These are phyloP conservation scores for Zizania palustris DNA, from an alignment of 202 grass and related monocot genomes.

Conservation along the genomic window DNA sequence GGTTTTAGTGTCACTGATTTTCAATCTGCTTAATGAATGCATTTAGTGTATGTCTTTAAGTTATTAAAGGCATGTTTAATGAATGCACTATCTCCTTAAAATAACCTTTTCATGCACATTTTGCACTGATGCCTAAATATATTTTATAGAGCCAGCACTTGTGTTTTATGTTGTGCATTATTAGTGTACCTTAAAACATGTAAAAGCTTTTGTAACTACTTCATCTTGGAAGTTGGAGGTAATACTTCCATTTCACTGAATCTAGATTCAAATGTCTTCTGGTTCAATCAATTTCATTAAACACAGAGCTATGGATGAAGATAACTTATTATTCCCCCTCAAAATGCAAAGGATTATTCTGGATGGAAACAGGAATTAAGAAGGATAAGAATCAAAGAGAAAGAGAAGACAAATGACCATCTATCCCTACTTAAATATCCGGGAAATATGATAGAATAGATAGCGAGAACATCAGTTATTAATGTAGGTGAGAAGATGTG, in stretches of 20 bases:
- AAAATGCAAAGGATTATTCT: too few species aligned
- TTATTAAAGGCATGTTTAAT: neutral
- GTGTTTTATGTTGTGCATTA: neutral
- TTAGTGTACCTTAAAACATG: neutral
- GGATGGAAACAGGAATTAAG: too few species aligned
- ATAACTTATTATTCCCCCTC: constrained; percentile 2
- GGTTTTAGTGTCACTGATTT: neutral
- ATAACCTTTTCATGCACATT: neutral
- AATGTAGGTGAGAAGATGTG: too few species aligned
- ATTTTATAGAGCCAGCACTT: neutral
- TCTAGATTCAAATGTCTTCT: neutral
- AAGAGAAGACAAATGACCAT: too few species aligned
- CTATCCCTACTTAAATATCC: too few species aligned
- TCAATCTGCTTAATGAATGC: neutral
- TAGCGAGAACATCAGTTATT: too few species aligned
- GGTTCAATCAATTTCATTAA: constrained; percentile 12
- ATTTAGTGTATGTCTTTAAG: too few species aligned
- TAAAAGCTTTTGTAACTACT: constrained; percentile 14
- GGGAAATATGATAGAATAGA: too few species aligned
- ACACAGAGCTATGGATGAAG: constrained; percentile 30
- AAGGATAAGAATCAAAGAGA: too few species aligned
- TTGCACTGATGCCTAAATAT: neutral
- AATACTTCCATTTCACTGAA: too few species aligned
- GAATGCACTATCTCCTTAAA: neutral
- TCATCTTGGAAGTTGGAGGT: constrained; percentile 13